Evolutionary conservation across 345 rosid species (phyloP).

Genomic region (Hevea brasiliensis): DNA sequence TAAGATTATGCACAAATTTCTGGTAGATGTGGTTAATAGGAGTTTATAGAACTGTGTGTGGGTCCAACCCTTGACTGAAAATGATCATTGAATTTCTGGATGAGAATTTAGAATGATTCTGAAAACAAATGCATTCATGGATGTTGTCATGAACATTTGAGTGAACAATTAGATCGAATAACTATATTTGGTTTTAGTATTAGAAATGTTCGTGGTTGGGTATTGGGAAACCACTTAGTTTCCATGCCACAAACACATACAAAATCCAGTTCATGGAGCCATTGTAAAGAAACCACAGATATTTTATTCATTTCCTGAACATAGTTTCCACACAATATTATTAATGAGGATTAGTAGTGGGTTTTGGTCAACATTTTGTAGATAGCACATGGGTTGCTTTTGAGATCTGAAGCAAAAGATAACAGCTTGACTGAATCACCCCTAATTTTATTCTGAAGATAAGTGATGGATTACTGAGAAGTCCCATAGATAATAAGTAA

Average conservation of each 20-base stretch:
- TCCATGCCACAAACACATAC: background rate
- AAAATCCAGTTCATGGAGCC: background rate
- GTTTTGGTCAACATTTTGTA: background rate
- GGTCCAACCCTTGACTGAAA: background rate
- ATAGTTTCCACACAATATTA: too few relatives aligned
- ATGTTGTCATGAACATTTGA: background rate
- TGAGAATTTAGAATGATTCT: background rate
- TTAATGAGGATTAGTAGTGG: background rate
- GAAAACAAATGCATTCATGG: background rate
- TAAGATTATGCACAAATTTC: background rate
- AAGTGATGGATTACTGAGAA: constrained; percentile 10
- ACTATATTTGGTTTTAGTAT: background rate
- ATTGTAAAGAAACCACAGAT: background rate
- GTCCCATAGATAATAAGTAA: background rate
- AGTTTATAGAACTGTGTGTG: background rate
- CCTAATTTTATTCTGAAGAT: background rate
- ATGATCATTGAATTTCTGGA: constrained; percentile 9
- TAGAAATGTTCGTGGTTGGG: background rate
- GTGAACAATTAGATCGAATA: background rate
- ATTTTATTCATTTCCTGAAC: background rate
- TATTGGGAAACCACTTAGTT: background rate
- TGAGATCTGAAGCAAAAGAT: constrained; percentile 4
- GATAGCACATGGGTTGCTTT: background rate
- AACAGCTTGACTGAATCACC: background rate
- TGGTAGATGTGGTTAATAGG: background rate